Percentiles rank a stretch among this genome's conserved stretches.
Conservation (phyloP, 805 yeast genomes). For the Sporopachydermia quercuum region DNA sequence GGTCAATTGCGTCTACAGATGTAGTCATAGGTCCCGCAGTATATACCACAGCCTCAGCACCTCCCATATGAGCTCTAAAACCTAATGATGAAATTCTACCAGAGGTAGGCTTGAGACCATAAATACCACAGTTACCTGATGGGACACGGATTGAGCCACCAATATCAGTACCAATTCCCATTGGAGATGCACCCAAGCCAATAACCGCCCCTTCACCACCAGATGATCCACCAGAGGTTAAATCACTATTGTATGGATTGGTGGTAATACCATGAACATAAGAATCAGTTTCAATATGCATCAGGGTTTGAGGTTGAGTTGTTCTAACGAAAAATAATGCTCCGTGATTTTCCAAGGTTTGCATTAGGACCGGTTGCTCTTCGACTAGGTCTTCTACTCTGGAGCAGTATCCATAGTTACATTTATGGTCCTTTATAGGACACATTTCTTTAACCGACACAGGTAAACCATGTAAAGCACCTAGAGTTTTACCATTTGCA, state of each 20-base stretch:
- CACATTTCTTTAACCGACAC: conserved; percentile 54
- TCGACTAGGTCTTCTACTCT: conserved; percentile 24
- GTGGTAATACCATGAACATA: conserved; percentile 30
- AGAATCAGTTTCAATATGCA: conserved; percentile 32
- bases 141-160: conserved; percentile 40
- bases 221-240: conserved; percentile 38
- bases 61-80: conserved; percentile 22
- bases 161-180: conserved; percentile 38
- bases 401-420: conserved; percentile 23
- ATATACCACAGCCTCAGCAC: conserved; percentile 34
- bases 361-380: conserved; percentile 28
- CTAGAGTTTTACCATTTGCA: conserved; percentile 35
- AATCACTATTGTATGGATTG: conserved; percentile 28
- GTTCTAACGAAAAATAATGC: conserved; percentile 38
- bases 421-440: conserved; percentile 35
- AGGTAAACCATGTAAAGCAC: conserved; percentile 60
- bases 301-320: conserved; percentile 32
- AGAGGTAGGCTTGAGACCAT: conserved; percentile 29
- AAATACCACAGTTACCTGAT: conserved; percentile 26
- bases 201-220: conserved; percentile 40
- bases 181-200: conserved; percentile 28
- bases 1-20: conserved; percentile 45
- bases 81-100: conserved; percentile 28
- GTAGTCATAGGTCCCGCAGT: conserved; percentile 54
- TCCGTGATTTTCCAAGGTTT: conserved; percentile 24